phyloP scores from a whole-genome alignment of 495 filamentous ascomycete genomes.

The Penicillium nucicola region DNA sequence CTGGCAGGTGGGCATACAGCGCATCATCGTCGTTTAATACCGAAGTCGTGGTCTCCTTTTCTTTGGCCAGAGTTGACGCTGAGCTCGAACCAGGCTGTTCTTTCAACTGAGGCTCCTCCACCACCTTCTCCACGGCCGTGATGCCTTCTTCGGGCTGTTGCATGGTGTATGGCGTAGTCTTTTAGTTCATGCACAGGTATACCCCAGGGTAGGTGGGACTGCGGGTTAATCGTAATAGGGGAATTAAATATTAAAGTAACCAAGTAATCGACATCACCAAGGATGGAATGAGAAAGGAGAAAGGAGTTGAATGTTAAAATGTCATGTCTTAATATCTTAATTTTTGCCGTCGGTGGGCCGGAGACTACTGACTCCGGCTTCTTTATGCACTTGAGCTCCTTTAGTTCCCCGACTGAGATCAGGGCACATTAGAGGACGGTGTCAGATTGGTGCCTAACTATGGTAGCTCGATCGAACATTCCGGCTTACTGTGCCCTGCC shows the following conservation, averaged over 20 bases:
- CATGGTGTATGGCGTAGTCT: constrained; percentile 6
- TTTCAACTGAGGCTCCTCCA: constrained; percentile 7
- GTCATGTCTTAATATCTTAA: too few relatives aligned
- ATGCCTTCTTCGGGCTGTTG: constrained; percentile 23
- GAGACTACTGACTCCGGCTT: constrained; percentile 5
- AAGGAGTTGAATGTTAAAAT: too few relatives aligned
- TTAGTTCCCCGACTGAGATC: too few relatives aligned
- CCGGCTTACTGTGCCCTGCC: too few relatives aligned
- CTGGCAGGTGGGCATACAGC: constrained; percentile 34
- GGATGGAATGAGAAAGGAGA: too few relatives aligned
- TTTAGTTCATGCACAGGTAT: not conserved
- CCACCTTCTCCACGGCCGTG: constrained; percentile 14
- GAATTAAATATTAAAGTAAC: too few relatives aligned
- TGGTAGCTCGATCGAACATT: too few relatives aligned
- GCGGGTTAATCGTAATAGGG: too few relatives aligned
- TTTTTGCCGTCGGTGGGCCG: constrained; percentile 1
- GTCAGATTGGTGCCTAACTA: too few relatives aligned
- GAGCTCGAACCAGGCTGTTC: constrained; percentile 16
- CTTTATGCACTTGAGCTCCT: not conserved
- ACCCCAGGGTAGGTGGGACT: too few relatives aligned
- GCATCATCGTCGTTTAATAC: constrained; percentile 28
- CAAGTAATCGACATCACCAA: too few relatives aligned
- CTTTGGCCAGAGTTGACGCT: constrained; percentile 24
- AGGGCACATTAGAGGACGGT: too few relatives aligned
- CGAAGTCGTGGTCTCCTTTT: constrained; percentile 16